Conservation (phyloP, 2,329 filamentous ascomycete genomes). For the Apiospora kogelbergensis region DNA sequence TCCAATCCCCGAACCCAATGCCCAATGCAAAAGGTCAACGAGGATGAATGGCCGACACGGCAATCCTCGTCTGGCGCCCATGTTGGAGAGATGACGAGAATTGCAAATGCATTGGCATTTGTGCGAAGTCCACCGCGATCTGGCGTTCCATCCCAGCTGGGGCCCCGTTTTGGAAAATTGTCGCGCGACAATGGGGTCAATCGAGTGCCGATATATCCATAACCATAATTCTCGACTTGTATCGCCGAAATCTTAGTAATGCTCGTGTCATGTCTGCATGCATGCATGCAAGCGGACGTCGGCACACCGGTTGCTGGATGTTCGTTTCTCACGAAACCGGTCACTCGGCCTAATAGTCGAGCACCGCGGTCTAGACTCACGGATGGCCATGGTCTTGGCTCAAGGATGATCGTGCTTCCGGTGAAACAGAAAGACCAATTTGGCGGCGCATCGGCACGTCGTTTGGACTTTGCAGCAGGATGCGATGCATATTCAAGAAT, state of each 20-base stretch:
- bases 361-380: not conserved
- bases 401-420: not conserved
- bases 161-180: not conserved
- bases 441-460: not conserved
- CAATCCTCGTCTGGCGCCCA: not conserved
- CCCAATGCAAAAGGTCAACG: not conserved
- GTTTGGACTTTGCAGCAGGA: not conserved
- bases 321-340: not conserved
- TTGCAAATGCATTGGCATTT: not conserved
- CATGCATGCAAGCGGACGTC: not conserved
- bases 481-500: not conserved
- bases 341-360: not conserved
- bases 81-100: not conserved
- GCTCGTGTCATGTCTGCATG: not conserved
- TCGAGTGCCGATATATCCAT: conserved; percentile 4
- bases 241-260: conserved; percentile 3
- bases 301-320: not conserved
- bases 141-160: conserved; percentile 7
- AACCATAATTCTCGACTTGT: not conserved
- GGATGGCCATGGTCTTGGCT: not conserved
- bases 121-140: not conserved
- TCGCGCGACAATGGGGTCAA: conserved; percentile 1
- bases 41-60: not conserved
- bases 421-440: not conserved
- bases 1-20: not conserved